Percentiles rank a stretch among this genome's conserved stretches.
Evolutionary conservation across 1,284 basidiomycete species (phyloP).

Genomic region (Naganishia albida): DNA sequence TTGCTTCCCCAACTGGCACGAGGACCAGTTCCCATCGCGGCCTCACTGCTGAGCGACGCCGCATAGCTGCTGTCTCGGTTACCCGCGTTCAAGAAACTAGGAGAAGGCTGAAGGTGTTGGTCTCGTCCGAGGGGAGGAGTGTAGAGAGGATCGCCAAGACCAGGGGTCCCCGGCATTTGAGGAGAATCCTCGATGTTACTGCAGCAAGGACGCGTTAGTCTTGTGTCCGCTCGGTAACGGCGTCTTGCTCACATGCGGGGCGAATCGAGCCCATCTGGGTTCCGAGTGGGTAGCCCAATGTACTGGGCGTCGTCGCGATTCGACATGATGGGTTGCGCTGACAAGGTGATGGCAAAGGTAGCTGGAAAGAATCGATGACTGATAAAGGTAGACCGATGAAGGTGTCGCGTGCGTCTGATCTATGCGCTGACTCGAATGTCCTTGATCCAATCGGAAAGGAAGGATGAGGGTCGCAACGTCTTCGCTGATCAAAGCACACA

Average conservation of each 20-base stretch:
- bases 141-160: slow-evolving; percentile 5
- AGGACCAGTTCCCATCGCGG: slow-evolving; percentile 1
- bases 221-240: not conserved
- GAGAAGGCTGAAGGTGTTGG: slow-evolving; percentile 17
- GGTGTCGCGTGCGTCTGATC: not conserved
- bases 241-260: slow-evolving; percentile 21
- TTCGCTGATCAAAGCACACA: not conserved
- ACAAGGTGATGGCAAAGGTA: not conserved
- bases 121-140: slow-evolving; percentile 17
- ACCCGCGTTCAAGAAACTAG: slow-evolving; percentile 14
- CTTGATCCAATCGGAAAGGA: not conserved
- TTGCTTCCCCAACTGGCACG: slow-evolving; percentile 31
- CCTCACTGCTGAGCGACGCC: slow-evolving; percentile 14
- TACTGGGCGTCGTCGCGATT: slow-evolving; percentile 18
- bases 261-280: slow-evolving; percentile 21
- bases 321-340: slow-evolving; percentile 4
- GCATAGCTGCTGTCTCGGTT: slow-evolving; percentile 31
- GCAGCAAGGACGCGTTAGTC: not conserved
- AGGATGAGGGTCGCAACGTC: not conserved
- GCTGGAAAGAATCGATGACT: too few relatives aligned
- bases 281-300: slow-evolving; percentile 25
- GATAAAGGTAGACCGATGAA: not conserved
- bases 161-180: not conserved
- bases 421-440: not conserved
- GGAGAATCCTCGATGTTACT: slow-evolving; percentile 13